Base-by-base conservation (phyloP, 2,329 filamentous ascomycete genomes). In the Aspergillus puulaauensis region DNA sequence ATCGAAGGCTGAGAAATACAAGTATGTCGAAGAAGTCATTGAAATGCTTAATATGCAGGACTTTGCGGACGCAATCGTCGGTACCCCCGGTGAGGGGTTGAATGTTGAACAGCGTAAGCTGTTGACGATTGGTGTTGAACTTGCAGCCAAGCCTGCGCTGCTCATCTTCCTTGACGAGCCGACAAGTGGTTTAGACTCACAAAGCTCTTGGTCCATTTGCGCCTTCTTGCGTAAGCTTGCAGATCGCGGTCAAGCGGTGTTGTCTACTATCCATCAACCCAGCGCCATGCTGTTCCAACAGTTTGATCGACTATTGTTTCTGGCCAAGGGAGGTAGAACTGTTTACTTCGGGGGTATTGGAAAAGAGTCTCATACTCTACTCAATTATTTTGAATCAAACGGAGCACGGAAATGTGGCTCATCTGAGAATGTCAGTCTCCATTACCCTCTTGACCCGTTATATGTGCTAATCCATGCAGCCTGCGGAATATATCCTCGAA, bases 231-330 rank as follows among this genome's bases (percentile, higher is more conserved):
- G 93, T 74, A 96, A 95, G 77, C 81, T 96, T 21, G 90, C 91
- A 67, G 90, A 93, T 73, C 88, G 86, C 61, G 92, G 93, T 12
- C 90, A 95, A 72, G 91, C 93, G 50, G 89, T 96, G 71, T 85
- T 96, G 11, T 96, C 91, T 75, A 96, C 93, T 0, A 96, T 96
- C 61, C 93, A 97, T 73, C 93, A 97, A 73, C 93, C 93, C 12
- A 93, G 90, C n/a, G 91, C 91, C 37, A 90, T 96, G 79, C 81
- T 96, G 49, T 96, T 96, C 77, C 90, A 96, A 73, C 87, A 91
- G 58, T 96, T 88, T 54, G 86, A 88, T 61, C 78, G 80, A 1
- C 71, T 88, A 0, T 73, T 88, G 0, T 86, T 89, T 65, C 76
- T 89, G 0, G 83, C 84, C 1, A 82, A 82, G 55, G 86, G 86